Base-by-base conservation (phyloP, 352 stramenopile species). In the Pythium rishiriense region DNA sequence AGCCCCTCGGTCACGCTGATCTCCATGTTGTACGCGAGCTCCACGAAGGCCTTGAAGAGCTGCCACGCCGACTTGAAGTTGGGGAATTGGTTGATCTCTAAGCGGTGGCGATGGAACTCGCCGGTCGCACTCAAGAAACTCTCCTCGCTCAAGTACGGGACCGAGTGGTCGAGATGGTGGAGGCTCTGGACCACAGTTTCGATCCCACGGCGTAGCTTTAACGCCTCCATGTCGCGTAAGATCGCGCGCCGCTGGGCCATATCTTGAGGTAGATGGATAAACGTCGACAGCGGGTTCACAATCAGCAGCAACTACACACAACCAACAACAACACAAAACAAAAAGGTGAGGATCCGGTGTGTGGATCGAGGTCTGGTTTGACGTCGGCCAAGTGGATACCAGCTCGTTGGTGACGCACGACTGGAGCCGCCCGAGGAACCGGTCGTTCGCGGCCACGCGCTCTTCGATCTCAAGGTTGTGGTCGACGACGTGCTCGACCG, bases 1-100 rank as follows among this genome's bases (percentile, higher is more conserved):
- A 88, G 41, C n/a, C 62, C 60, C 46, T 83, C 76, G 1, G 74
- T 83, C 25, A 87, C 74, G 8, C 42, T 79, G 58, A 86, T 85
- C 59, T 89, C 76, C 64, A 87, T 76, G 29, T 81, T 83, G 15
- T 74, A 53, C 29, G 75, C 63, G 58, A 76, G 79, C 12, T 66
- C 67, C 14, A 75, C 58, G 19, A 83, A 64, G 4, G 67, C 66
- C 11, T 86, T 70, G 35, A 70, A 85, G 7, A 87, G 72, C 37
- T 82, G 66, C 9, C 63, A 64, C n/a, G 82, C 67, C 0, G 68
- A 81, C 28, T 67, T 29, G 2, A 76, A 69, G 9, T 64, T 62
- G 4, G 65, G 66, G 45, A 87, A 81, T 22, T 69, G 74, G 14
- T 68, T 35, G 65, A 78, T 26, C 10, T 49, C 49, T 6, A 17